phyloP scores from a whole-genome alignment of 1,284 basidiomycete species.

The Heterobasidion occidentale region DNA sequence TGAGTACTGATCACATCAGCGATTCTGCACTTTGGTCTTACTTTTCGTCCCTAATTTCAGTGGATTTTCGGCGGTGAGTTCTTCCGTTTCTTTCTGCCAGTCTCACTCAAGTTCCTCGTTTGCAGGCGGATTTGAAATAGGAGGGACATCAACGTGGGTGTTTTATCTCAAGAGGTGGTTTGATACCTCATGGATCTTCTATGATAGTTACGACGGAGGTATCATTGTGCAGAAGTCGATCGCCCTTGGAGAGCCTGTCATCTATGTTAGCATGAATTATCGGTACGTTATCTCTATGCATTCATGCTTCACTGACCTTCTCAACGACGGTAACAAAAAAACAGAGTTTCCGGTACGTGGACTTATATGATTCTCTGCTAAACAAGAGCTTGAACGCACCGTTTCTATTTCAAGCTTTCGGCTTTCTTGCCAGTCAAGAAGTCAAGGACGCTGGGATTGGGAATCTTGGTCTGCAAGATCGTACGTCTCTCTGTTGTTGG shows the following conservation, averaged over 20 bases:
- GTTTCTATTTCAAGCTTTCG: slow-evolving; percentile 17
- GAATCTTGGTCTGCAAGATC: slow-evolving; percentile 29
- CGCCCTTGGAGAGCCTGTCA: slow-evolving; percentile 15
- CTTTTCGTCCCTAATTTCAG: slow-evolving; percentile 4
- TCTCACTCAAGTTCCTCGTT: neutral
- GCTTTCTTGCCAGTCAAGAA: slow-evolving; percentile 26
- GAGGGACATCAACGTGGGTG: slow-evolving; percentile 15
- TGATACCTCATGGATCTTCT: too few species aligned
- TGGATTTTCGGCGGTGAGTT: slow-evolving; percentile 19
- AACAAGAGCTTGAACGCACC: neutral
- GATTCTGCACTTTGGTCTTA: neutral
- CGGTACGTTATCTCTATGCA: slow-evolving; percentile 8
- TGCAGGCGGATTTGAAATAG: slow-evolving; percentile 21
- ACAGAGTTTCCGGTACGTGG: neutral
- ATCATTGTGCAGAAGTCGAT: slow-evolving; percentile 11
- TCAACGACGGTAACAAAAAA: neutral
- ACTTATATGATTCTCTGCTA: too few species aligned
- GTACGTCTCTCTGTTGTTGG: slow-evolving; percentile 12
- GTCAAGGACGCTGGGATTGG: slow-evolving; percentile 24
- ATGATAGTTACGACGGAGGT: slow-evolving; percentile 19
- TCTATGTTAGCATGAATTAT: slow-evolving; percentile 21
- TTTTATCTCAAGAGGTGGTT: neutral
- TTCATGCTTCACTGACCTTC: neutral
- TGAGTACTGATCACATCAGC: slow-evolving; percentile 6
- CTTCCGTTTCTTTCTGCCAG: neutral